phyloP scores from a whole-genome alignment of 129 eudicot species.

The Heracleum sosnowskyi region DNA sequence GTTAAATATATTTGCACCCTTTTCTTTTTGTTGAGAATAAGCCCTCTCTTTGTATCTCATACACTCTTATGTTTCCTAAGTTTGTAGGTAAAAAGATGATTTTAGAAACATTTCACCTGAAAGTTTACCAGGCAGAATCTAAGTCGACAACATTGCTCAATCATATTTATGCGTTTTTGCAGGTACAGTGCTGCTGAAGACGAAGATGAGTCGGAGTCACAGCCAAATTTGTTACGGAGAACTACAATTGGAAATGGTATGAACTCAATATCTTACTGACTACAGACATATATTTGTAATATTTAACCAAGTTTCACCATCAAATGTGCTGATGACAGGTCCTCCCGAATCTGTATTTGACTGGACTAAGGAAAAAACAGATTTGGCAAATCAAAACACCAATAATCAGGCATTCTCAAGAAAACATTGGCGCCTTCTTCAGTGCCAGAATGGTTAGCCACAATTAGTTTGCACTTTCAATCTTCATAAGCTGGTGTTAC shows the following conservation, averaged over 20 bases:
- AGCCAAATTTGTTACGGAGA: conserved; percentile 59
- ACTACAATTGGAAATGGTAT: conserved; percentile 95
- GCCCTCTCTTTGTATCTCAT: background rate
- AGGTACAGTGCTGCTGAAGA: conserved; percentile 97
- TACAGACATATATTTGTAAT: background rate
- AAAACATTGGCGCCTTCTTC: conserved; percentile 98
- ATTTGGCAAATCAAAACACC: conserved; percentile 62
- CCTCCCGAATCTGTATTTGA: conserved; percentile 94
- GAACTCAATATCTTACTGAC: conserved; percentile 9
- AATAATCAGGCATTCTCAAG: conserved; percentile 89
- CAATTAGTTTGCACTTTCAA: background rate
- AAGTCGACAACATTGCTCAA: background rate
- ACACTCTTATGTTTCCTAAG: background rate
- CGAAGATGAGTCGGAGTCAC: conserved; percentile 77
- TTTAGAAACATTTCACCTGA: background rate
- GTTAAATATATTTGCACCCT: background rate
- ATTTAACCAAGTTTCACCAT: conserved; percentile 6
- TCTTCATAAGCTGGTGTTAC: background rate
- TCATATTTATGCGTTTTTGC: conserved; percentile 5
- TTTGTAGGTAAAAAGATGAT: background rate
- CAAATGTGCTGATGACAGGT: conserved; percentile 34
- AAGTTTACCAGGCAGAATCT: background rate
- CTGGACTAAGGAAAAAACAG: conserved; percentile 93
- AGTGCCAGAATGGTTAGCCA: conserved; percentile 89
- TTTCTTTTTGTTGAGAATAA: background rate